Evolutionary conservation across 2,329 filamentous ascomycete genomes (phyloP).

Genomic region (Parafenestella ontariensis): DNA sequence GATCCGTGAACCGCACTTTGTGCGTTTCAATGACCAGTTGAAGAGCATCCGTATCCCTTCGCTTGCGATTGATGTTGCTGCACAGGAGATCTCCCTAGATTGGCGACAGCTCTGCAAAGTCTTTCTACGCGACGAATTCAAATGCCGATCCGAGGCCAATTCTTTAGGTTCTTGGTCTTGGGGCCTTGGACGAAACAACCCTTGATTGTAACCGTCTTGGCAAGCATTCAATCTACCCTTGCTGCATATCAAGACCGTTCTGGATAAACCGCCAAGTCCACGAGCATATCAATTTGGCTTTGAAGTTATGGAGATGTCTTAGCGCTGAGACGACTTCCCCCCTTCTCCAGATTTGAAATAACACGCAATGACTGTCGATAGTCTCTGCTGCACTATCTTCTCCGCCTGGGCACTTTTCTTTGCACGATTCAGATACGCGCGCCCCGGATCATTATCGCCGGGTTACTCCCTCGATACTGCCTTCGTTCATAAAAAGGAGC

Average conservation of each 20-base stretch:
- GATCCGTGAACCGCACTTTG: constrained; percentile 20
- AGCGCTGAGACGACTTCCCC: constrained; percentile 16
- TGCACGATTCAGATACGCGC: not conserved
- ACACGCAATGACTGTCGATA: constrained; percentile 10
- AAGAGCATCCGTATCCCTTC: constrained; percentile 22
- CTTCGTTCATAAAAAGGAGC: constrained; percentile 1
- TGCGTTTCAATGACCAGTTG: constrained; percentile 21
- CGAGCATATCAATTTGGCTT: constrained; percentile 18
- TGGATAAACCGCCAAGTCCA: constrained; percentile 8
- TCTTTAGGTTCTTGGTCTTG: constrained; percentile 14
- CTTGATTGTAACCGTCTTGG: constrained; percentile 12
- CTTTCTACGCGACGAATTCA: constrained; percentile 21
- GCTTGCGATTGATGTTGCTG: constrained; percentile 14
- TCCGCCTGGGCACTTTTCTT: constrained; percentile 19
- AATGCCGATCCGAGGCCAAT: constrained; percentile 13
- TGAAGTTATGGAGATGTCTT: constrained; percentile 19
- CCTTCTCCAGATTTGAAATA: constrained; percentile 3
- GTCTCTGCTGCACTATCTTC: constrained; percentile 10
- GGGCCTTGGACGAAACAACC: constrained; percentile 11
- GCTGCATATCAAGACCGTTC: constrained; percentile 3
- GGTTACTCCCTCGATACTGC: not conserved
- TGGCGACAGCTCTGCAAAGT: constrained; percentile 23
- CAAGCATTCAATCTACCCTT: constrained; percentile 9
- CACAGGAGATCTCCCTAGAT: constrained; percentile 20
- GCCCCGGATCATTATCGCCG: constrained; percentile 3